Percentiles rank a stretch among this genome's conserved stretches.
phyloP scores from a whole-genome alignment of 1,284 basidiomycete genomes.

The Trichosporon inkin region DNA sequence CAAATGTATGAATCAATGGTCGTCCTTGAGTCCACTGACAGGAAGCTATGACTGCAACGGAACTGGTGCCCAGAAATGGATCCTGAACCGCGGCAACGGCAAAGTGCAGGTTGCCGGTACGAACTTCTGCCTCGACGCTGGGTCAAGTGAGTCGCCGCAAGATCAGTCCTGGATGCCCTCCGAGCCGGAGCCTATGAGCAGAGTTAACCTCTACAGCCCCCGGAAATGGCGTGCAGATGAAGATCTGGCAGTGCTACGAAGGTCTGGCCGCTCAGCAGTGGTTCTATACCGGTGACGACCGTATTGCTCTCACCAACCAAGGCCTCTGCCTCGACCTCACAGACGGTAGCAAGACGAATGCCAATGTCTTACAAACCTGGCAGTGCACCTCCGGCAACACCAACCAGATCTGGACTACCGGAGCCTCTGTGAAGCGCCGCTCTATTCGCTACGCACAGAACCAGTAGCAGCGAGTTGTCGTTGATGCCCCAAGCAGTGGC shows the following conservation, averaged over 20 bases:
- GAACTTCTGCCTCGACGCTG: conserved; percentile 38
- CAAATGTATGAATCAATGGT: conserved; percentile 22
- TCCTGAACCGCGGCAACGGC: conserved; percentile 22
- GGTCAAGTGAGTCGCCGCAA: conserved; percentile 12
- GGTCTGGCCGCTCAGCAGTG: conserved; percentile 19
- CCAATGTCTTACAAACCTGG: conserved; percentile 32
- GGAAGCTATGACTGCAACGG: conserved; percentile 33
- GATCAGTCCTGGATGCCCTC: not conserved
- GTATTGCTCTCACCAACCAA: conserved; percentile 12
- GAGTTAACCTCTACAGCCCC: conserved; percentile 1
- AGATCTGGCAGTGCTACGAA: conserved; percentile 23
- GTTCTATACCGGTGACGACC: conserved; percentile 19
- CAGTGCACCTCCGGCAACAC: conserved; percentile 22
- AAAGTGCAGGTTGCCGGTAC: conserved; percentile 29
- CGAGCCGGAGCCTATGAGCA: not conserved
- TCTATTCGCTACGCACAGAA: not conserved
- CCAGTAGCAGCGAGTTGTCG: not conserved
- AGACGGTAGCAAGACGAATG: conserved; percentile 18
- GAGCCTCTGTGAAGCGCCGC: not conserved
- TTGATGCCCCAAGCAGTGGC: not conserved
- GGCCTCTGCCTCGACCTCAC: conserved; percentile 14
- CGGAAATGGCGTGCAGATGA: conserved; percentile 17
- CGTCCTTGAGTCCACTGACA: not conserved
- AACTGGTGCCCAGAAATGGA: conserved; percentile 33
- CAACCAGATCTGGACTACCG: conserved; percentile 23